Evolutionary conservation across 108 stramenopile species (phyloP).

Genomic region (Poteriospumella lacustris): DNA sequence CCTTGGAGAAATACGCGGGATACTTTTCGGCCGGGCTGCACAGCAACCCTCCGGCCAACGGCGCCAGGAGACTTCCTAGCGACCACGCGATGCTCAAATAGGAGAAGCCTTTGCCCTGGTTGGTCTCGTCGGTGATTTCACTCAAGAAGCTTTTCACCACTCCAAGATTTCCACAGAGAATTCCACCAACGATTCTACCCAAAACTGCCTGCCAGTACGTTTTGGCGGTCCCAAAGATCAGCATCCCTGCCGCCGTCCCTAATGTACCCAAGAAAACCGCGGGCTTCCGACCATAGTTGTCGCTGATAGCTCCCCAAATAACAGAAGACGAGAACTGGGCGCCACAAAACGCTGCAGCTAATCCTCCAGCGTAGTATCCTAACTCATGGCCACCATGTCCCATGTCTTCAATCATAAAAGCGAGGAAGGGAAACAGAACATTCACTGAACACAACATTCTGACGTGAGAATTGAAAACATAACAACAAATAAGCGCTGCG

Average conservation of each 20-base stretch:
- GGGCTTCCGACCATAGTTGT: slow-evolving; percentile 13
- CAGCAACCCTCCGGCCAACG: slow-evolving; percentile 15
- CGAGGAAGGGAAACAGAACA: slow-evolving; percentile 25
- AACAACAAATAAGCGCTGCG: neutral
- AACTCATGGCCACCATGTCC: neutral
- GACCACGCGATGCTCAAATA: slow-evolving; percentile 15
- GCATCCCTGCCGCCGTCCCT: slow-evolving; percentile 3
- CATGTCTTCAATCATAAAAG: slow-evolving; percentile 30
- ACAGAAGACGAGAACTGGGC: slow-evolving; percentile 23
- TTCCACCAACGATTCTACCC: slow-evolving; percentile 11
- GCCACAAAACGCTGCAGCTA: slow-evolving; percentile 28
- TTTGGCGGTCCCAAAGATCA: slow-evolving; percentile 3
- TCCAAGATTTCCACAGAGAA: slow-evolving; percentile 28
- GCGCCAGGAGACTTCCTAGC: slow-evolving; percentile 1
- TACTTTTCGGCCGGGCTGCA: slow-evolving; percentile 22
- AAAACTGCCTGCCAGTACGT: slow-evolving; percentile 4
- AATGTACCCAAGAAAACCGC: slow-evolving; percentile 12
- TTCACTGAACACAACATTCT: neutral
- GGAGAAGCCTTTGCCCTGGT: slow-evolving; percentile 20
- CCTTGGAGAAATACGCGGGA: neutral
- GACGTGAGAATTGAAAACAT: neutral
- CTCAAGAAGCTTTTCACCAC: slow-evolving; percentile 18
- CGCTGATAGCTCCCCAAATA: slow-evolving; percentile 1
- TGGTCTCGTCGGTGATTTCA: slow-evolving; percentile 21
- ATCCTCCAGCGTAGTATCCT: slow-evolving; percentile 19